Evolutionary conservation across 2,329 filamentous ascomycete genomes (phyloP).

Genomic region (Sphaerulina musiva): DNA sequence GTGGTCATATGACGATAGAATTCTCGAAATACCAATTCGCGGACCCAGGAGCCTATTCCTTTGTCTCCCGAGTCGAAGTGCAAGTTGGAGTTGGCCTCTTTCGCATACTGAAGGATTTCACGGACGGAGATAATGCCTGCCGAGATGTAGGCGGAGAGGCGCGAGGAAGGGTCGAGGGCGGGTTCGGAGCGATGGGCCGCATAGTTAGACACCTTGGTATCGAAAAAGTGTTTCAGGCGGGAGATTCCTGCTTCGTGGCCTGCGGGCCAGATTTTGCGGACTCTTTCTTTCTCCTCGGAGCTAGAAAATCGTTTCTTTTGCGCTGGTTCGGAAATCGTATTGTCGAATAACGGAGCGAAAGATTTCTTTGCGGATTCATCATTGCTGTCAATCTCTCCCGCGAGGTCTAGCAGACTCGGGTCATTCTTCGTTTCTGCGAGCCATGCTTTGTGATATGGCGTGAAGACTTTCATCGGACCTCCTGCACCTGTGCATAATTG

Average conservation of each 20-base stretch:
- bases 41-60: slow-evolving; percentile 42
- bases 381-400: slow-evolving; percentile 39
- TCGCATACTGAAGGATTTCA: slow-evolving; percentile 39
- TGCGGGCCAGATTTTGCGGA: slow-evolving; percentile 42
- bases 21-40: slow-evolving; percentile 48
- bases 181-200: slow-evolving; percentile 40
- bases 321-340: slow-evolving; percentile 36
- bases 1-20: slow-evolving; percentile 46
- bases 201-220: slow-evolving; percentile 37
- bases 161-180: slow-evolving; percentile 38
- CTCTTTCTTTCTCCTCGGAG: slow-evolving; percentile 36
- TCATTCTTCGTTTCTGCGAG: slow-evolving; percentile 39
- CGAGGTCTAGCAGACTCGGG: slow-evolving; percentile 40
- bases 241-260: slow-evolving; percentile 40
- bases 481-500: slow-evolving; percentile 39
- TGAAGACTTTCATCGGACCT: slow-evolving; percentile 48
- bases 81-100: slow-evolving; percentile 38
- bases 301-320: slow-evolving; percentile 39
- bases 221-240: slow-evolving; percentile 38
- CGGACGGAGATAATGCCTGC: slow-evolving; percentile 43
- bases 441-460: slow-evolving; percentile 46
- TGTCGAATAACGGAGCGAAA: slow-evolving; percentile 55
- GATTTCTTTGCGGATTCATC: slow-evolving; percentile 41
- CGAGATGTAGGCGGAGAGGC: slow-evolving; percentile 43
- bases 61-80: slow-evolving; percentile 40